Conservation (phyloP, 2,329 filamentous ascomycete genomes). For the Stemphylium lycopersici region DNA sequence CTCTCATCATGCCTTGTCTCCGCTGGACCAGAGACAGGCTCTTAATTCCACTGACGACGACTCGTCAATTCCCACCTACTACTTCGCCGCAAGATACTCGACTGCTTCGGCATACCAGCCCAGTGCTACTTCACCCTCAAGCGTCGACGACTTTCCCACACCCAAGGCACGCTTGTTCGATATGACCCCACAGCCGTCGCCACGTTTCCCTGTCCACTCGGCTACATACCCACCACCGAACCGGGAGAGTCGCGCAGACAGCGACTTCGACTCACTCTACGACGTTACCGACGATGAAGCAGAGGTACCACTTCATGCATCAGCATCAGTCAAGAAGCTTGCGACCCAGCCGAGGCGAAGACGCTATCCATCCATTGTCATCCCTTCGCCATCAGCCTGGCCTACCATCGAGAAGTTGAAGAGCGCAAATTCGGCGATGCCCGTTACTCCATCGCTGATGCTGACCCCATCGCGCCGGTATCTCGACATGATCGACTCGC, state of each 20-base stretch:
- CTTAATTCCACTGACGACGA: slow-evolving; percentile 68
- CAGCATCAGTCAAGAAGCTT: slow-evolving; percentile 58
- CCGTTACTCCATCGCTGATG: slow-evolving; percentile 55
- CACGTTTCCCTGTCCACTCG: slow-evolving; percentile 52
- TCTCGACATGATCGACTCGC: slow-evolving; percentile 70
- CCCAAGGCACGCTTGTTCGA: slow-evolving; percentile 71
- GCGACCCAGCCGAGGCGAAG: slow-evolving; percentile 48
- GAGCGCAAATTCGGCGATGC: slow-evolving; percentile 61
- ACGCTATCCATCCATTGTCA: slow-evolving; percentile 64
- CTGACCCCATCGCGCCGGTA: slow-evolving; percentile 78
- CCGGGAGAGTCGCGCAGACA: slow-evolving; percentile 70
- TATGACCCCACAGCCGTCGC: slow-evolving; percentile 53
- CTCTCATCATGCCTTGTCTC: slow-evolving; percentile 46
- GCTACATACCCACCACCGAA: slow-evolving; percentile 59
- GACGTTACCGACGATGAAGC: slow-evolving; percentile 81
- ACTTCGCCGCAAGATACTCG: slow-evolving; percentile 48
- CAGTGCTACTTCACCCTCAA: slow-evolving; percentile 50
- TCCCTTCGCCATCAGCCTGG: slow-evolving; percentile 64
- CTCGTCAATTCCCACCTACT: slow-evolving; percentile 41
- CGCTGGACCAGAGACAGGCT: slow-evolving; percentile 63
- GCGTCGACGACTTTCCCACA: slow-evolving; percentile 70
- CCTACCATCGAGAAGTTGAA: slow-evolving; percentile 62
- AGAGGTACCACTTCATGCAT: slow-evolving; percentile 57
- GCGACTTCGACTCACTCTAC: slow-evolving; percentile 86
- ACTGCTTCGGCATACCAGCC: slow-evolving; percentile 38